Percentiles rank a stretch among this genome's conserved stretches.
These are phyloP conservation scores for Venturia carpophila DNA, from an alignment of 2,329 filamentous ascomycete genomes.

Conservation along the genomic window DNA sequence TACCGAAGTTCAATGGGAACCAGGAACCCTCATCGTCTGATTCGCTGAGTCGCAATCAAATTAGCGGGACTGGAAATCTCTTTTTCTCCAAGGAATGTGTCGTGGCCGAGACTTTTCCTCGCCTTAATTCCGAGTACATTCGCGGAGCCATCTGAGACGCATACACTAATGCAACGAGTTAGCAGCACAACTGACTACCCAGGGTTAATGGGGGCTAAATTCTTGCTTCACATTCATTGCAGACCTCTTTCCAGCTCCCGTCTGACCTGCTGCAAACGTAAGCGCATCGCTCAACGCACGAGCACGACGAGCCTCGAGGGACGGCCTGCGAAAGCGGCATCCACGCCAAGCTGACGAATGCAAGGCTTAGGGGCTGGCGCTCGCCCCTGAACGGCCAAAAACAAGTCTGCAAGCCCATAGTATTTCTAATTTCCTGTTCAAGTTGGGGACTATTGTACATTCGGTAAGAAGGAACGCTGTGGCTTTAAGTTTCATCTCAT, in stretches of 20 bases:
- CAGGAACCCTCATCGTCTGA: conserved; percentile 3
- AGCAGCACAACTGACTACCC: neutral
- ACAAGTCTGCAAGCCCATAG: neutral
- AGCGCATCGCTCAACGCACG: conserved; percentile 1
- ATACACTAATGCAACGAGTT: conserved; percentile 5
- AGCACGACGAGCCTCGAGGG: neutral
- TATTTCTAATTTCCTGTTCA: neutral
- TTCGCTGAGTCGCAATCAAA: conserved; percentile 9
- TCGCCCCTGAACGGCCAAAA: conserved; percentile 9
- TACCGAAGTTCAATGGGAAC: neutral
- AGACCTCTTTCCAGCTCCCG: neutral
- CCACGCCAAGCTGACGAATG: neutral
- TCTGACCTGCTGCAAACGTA: neutral
- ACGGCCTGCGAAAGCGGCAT: neutral
- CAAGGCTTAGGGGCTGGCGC: neutral
- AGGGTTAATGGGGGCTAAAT: neutral
- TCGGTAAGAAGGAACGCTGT: neutral
- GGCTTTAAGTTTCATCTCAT: conserved; percentile 1
- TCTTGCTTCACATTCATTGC: neutral
- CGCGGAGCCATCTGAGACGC: neutral
- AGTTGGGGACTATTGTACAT: conserved; percentile 5
- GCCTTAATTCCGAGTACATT: neutral
- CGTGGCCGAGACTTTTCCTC: neutral
- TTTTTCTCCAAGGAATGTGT: neutral
- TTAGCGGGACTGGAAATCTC: conserved; percentile 5